Evolutionary conservation across 2,329 filamentous ascomycete species (phyloP).

Genomic region (Pyricularia sp.): DNA sequence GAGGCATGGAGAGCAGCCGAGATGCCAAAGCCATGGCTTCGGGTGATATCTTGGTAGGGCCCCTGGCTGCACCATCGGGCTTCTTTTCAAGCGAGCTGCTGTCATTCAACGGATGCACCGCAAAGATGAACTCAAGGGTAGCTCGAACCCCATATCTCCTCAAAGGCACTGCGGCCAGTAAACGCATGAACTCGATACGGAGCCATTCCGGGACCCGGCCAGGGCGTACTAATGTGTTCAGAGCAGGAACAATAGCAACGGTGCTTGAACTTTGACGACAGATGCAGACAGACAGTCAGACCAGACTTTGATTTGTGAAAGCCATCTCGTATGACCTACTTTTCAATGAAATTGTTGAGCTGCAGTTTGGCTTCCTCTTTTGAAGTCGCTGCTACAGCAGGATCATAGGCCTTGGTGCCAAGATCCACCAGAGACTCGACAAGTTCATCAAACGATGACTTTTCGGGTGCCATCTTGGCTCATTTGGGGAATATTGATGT

Average conservation of each 20-base stretch:
- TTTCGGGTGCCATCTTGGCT: background rate
- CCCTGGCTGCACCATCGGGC: conserved; percentile 32
- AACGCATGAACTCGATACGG: conserved; percentile 43
- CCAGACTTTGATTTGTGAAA: background rate
- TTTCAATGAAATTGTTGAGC: conserved; percentile 38
- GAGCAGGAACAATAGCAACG: conserved; percentile 42
- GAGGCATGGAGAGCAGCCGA: conserved; percentile 50
- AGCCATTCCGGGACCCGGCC: conserved; percentile 50
- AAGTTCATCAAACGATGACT: conserved; percentile 10
- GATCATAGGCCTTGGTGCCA: conserved; percentile 40
- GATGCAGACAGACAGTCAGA: conserved; percentile 8
- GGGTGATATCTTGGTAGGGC: conserved; percentile 49
- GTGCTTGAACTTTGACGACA: conserved; percentile 24
- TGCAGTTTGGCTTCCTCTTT: conserved; percentile 25
- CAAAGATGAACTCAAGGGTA: conserved; percentile 62
- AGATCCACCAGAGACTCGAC: conserved; percentile 26
- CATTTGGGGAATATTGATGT: background rate
- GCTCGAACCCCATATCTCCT: conserved; percentile 54
- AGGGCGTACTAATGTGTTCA: conserved; percentile 57
- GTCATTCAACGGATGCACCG: conserved; percentile 43
- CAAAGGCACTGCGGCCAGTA: conserved; percentile 52
- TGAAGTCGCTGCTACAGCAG: conserved; percentile 20
- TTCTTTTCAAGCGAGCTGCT: conserved; percentile 24
- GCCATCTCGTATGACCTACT: conserved; percentile 23
- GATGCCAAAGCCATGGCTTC: conserved; percentile 58